Evolutionary conservation across 2,329 filamentous ascomycete genomes (phyloP).

Genomic region (Mycosphaerella sp.): DNA sequence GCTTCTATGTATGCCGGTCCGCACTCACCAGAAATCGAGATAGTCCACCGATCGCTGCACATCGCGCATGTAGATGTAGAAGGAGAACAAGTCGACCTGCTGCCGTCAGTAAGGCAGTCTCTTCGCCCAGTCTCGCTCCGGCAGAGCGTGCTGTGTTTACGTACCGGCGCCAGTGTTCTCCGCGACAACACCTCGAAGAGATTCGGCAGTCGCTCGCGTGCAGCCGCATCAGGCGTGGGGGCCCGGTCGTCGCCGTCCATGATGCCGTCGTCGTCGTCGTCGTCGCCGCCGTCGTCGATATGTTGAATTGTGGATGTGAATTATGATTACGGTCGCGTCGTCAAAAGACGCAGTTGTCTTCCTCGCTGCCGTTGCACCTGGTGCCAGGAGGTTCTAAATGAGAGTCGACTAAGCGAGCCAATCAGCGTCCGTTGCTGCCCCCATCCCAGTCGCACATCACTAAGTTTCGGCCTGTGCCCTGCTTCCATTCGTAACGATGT

Average conservation of each 20-base stretch:
- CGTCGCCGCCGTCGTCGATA: not conserved
- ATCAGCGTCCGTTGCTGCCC: too few species aligned
- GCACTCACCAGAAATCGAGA: conserved; percentile 85
- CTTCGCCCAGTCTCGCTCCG: not conserved
- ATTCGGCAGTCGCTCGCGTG: conserved; percentile 79
- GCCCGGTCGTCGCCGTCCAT: conserved; percentile 26
- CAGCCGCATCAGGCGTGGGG: conserved; percentile 27
- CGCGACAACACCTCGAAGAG: conserved; percentile 94
- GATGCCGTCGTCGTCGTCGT: conserved; percentile 1
- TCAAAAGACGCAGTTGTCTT: not conserved
- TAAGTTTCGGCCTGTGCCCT: too few species aligned
- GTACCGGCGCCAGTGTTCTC: conserved; percentile 72
- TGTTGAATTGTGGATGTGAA: not conserved
- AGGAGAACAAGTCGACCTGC: conserved; percentile 85
- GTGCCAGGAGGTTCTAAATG: too few species aligned
- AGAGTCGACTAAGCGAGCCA: too few species aligned
- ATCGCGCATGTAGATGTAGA: conserved; percentile 99
- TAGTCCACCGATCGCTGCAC: conserved; percentile 98
- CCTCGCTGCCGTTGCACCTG: too few species aligned
- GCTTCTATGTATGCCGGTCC: not conserved
- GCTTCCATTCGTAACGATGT: too few species aligned
- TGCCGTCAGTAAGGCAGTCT: conserved; percentile 5
- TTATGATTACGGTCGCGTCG: not conserved
- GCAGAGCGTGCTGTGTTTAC: not conserved
- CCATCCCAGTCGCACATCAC: too few species aligned